phyloP scores from a whole-genome alignment of 2,329 filamentous ascomycete species.

The Stagonosporopsis rhizophila region DNA sequence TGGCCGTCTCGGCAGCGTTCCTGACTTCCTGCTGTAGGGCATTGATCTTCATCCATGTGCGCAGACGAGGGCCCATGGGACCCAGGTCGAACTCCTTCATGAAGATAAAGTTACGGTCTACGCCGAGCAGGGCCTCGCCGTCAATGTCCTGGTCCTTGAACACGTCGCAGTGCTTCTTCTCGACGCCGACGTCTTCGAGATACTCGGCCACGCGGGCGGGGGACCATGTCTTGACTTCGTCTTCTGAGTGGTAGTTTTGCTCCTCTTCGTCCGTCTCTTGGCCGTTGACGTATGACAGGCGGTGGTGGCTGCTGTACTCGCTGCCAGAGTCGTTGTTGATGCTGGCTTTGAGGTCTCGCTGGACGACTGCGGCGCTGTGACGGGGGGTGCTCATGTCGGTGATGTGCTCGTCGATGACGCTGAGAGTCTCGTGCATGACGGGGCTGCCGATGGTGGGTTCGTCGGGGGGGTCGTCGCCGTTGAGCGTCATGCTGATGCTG shows the following conservation, averaged over 20 bases:
- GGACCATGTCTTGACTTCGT: conserved; percentile 81
- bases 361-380: conserved; percentile 54
- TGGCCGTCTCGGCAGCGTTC: conserved; percentile 55
- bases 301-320: conserved; percentile 84
- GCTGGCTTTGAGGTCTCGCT: conserved; percentile 56
- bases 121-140: conserved; percentile 88
- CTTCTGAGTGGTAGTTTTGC: conserved; percentile 69
- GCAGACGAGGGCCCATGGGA: conserved; percentile 84
- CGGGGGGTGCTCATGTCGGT: conserved; percentile 77
- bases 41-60: conserved; percentile 98
- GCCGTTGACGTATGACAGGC: conserved; percentile 89
- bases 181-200: conserved; percentile 82
- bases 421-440: conserved; percentile 92
- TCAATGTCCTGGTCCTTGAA: conserved; percentile 96
- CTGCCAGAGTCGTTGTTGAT: conserved; percentile 78
- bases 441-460: conserved; percentile 65
- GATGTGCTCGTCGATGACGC: conserved; percentile 96
- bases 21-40: conserved; percentile 86
- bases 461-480: conserved; percentile 49
- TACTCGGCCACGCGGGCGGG: conserved; percentile 87
- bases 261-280: conserved; percentile 96
- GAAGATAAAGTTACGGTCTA: conserved; percentile 95
- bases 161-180: conserved; percentile 88
- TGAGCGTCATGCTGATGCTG: conserved; percentile 47
- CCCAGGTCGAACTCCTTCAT: conserved; percentile 95